Evolutionary conservation across 345 rosid species (phyloP).

Genomic region (Odontarrhena argentea): DNA sequence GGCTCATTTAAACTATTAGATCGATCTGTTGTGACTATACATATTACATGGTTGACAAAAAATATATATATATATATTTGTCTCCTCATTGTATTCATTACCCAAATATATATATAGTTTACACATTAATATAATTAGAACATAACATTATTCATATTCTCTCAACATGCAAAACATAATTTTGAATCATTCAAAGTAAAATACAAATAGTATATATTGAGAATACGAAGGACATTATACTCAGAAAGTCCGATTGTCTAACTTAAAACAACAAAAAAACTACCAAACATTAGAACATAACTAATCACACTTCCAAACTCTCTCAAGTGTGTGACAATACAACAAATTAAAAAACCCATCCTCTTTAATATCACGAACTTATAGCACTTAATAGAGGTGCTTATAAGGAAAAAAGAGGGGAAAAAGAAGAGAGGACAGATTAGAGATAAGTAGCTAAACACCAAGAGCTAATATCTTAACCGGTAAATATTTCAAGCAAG

Average conservation of each 20-base stretch:
- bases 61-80: too few species aligned
- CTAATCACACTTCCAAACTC: constrained; percentile 25
- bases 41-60: too few species aligned
- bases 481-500: too few species aligned
- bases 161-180: neutral
- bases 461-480: too few species aligned
- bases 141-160: too few species aligned
- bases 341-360: constrained; percentile 6
- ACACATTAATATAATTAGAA: too few species aligned
- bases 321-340: constrained; percentile 11
- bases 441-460: too few species aligned
- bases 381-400: constrained; percentile 1
- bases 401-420: neutral
- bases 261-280: neutral
- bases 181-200: neutral
- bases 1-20: too few species aligned
- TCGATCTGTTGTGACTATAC: too few species aligned
- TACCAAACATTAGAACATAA: constrained; percentile 12
- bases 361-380: constrained; percentile 15
- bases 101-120: too few species aligned
- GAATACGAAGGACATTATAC: neutral
- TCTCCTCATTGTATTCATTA: too few species aligned
- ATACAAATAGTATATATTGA: neutral
- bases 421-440: too few species aligned
- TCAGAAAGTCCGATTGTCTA: neutral